Base-by-base conservation (phyloP, 495 filamentous ascomycete species). In the Penicillium mononematosum region DNA sequence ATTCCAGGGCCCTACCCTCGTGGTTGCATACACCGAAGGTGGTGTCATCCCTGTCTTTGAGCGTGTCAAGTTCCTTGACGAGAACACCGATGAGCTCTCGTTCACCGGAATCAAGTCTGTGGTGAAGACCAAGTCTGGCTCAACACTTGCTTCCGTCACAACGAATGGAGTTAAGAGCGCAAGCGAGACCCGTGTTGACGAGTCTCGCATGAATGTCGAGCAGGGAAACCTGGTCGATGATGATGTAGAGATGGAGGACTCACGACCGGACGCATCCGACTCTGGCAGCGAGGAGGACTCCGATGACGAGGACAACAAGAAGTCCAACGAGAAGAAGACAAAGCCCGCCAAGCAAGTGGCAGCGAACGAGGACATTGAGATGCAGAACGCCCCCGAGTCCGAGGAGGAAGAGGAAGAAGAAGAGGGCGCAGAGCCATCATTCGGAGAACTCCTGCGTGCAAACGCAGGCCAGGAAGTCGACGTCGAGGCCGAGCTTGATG, bases 381-480 rank as follows among this genome's bases (percentile, higher is more conserved):
- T 77, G 74, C 56, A 73, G 22, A 76, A 75, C 45, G 71, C 62
- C 14, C 60, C 56, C 8, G 75, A 67, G 2, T 68, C 64, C 5
- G 71, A 74, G 36, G 61, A 73, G n/a, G 75, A 71, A 10, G 69
- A 76, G 34, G 72, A 74, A 19, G 75, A 79, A 14, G 77, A 78
- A 20, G 76, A 75, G 53, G 70, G 81, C 24, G 68, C 76, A 6
- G 87, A 89, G 65, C 91, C 89, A 8, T 88, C 92, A 1, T 96
- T 98, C 67, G 92, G 90, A 51, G 94, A 98, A 61, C 81, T 95
- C 44, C 79, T 96, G 45, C 85, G 86, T 60, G 86, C 86, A 38
- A 85, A 86, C 52, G 76, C 79, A 19, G 73, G 81, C 36, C 85
- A 89, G 46, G 81, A 85, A 49, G 84, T 96, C 65, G 91, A 96